Evolutionary conservation across 805 yeast genomes (phyloP).

Genomic region (Suhomyces kilbournensis): DNA sequence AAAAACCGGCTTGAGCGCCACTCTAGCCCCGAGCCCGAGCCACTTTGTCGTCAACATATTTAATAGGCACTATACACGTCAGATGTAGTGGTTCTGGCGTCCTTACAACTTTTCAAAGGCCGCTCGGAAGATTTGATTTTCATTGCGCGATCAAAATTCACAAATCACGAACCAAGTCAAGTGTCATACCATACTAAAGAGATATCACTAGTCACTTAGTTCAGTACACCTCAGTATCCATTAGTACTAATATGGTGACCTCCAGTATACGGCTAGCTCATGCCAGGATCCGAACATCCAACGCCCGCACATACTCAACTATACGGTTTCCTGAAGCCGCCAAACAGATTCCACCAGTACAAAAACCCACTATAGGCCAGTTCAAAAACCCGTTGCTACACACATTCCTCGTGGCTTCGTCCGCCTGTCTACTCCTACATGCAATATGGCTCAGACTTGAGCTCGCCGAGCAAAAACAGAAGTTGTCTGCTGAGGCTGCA

Average conservation of each 20-base stretch:
- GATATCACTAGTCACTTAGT: background rate
- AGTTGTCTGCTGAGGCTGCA: conserved; percentile 15
- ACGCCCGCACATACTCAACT: conserved; percentile 1
- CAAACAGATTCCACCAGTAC: background rate
- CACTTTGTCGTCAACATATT: background rate
- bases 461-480: conserved; percentile 21
- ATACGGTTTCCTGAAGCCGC: conserved; percentile 1
- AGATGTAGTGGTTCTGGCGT: background rate
- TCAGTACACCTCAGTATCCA: too few species aligned
- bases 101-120: background rate
- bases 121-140: background rate
- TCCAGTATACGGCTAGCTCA: background rate
- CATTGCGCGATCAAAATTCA: background rate
- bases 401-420: conserved; percentile 37
- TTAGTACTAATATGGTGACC: background rate
- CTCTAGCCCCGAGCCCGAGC: background rate
- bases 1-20: background rate
- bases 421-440: conserved; percentile 36
- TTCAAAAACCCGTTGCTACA: conserved; percentile 38
- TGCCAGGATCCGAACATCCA: background rate
- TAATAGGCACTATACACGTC: background rate
- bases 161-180: background rate
- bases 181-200: background rate
- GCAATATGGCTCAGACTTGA: conserved; percentile 32
- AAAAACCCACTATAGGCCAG: conserved; percentile 33